Base-by-base conservation (phyloP, 1,284 basidiomycete genomes). In the Ustilago loliicola region DNA sequence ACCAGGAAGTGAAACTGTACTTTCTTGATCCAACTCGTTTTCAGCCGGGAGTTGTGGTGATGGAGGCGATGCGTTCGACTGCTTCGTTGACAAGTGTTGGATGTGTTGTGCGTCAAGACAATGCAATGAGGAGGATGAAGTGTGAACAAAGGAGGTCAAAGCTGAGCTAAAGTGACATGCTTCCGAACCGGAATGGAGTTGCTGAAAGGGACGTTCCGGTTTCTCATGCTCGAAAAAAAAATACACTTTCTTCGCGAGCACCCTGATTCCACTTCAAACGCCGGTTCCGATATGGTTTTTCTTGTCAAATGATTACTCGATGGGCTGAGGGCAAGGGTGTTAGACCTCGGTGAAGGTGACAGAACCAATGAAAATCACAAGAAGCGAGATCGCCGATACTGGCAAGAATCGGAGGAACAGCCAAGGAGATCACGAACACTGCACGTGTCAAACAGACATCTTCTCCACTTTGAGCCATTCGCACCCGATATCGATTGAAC, bases 201-300 rank as follows among this genome's bases (percentile, higher is more conserved):
- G 32, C 30, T 45, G 50, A 60, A 66, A 42, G 47, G 45, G 45
- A 36, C 15, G 48, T 38, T 19, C 50, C 40, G 40, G 52, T 50
- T 54, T 25, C 11, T 29, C 23, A n/a, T 17, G 48, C 50, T 57
- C 25, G 42, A 60, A 64, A 58, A 57, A 51, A 50, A 54, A 42
- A 48, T n/a, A 58, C 29, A 54, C 58, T 58, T 70, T 72, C 69
- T 72, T 72, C 64, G 53, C 40, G 56, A 72, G 56, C 69, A 72
- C 69, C 69, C 63, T 72, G 56, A 61, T 21, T 50, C 38, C 53
- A 58, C 47, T 17, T 23, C 32, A 59, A 32, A 52, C 7, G 58
- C 57, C 62, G 68, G 61, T 48, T 65, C 68, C 68, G 68, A 61
- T 25, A 21, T 23, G 32, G 11, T 34, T 34, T 34, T 53, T 51